Conservation (phyloP, 371 early-diverging fungal species). For the Rhizopus arrhizus region DNA sequence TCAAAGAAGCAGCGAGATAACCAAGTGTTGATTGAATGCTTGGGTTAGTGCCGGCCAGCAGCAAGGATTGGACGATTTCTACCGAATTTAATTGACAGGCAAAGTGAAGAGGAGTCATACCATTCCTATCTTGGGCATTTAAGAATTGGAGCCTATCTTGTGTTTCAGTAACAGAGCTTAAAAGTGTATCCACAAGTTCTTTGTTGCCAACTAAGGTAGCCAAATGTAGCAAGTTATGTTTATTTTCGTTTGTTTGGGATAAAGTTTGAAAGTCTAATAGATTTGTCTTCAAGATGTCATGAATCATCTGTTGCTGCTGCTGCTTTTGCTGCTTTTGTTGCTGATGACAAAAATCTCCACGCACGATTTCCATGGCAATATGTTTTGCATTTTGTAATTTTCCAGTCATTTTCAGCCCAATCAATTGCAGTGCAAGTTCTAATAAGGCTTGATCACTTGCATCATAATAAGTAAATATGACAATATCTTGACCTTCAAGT, state of each 20-base stretch:
- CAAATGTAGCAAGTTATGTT: slow-evolving; percentile 46
- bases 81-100: slow-evolving; percentile 27
- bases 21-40: neutral
- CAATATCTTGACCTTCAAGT: slow-evolving; percentile 43
- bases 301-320: slow-evolving; percentile 14
- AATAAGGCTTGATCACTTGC: slow-evolving; percentile 81
- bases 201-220: slow-evolving; percentile 29
- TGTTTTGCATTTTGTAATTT: slow-evolving; percentile 65
- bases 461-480: slow-evolving; percentile 57
- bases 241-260: slow-evolving; percentile 21
- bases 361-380: slow-evolving; percentile 69
- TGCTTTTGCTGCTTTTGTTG: slow-evolving; percentile 32
- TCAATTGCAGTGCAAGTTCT: slow-evolving; percentile 80
- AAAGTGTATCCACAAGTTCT: slow-evolving; percentile 19
- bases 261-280: slow-evolving; percentile 1
- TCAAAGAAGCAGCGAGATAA: neutral
- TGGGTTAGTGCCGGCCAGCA: slow-evolving; percentile 74
- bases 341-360: slow-evolving; percentile 36
- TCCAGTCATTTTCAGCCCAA: slow-evolving; percentile 76
- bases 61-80: slow-evolving; percentile 44
- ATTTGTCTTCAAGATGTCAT: slow-evolving; percentile 11
- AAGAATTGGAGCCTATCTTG: slow-evolving; percentile 6
- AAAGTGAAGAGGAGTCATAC: slow-evolving; percentile 41
- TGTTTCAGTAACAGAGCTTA: slow-evolving; percentile 1
- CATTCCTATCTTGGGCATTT: slow-evolving; percentile 33